Base-by-base conservation (phyloP, 1,284 basidiomycete species). In the Leccinum ponderosum region DNA sequence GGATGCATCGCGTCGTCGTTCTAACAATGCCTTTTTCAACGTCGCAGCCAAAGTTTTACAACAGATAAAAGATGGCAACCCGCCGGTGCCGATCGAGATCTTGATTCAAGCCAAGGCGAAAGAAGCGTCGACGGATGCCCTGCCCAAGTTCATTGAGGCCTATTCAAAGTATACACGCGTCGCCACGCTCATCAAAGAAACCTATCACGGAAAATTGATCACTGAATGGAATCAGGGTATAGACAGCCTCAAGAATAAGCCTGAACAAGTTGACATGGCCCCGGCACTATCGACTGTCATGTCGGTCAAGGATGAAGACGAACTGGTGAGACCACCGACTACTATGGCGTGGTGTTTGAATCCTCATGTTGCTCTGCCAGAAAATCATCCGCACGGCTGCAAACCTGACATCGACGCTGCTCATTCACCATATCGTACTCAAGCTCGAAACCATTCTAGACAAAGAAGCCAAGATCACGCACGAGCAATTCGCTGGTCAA, bases 361-460 rank as follows among this genome's bases (percentile, higher is more conserved):
- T 55, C 52, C 67, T 61, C 35, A 68, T 62, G 37, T 56, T 63
- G 12, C 6, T 64, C 15, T n/a, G n/a, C n/a, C 69, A 96, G 94
- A 93, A 90, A 90, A 81, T 81, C n/a, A n/a, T n/a, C n/a, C 84
- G 89, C 64, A 87, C 79, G 1, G 93, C 95, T 11, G 85, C 92
- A 3, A 86, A 83, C 64, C 80, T 98, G 60, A 94, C 94, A 2
- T 94, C 93, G 7, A 95, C 94, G 0, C 81, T 97, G 20, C 86
- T 98, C 69, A 83, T 87, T 58, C 83, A 95, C 69, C 92, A 98
- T 75, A 90, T 97, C 60, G 91, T 93, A 50, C 82, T 89, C 47
- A 97, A 94, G 76, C 85, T 98, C 70, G 93, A 95, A 74, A 87
- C 87, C 4, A 94, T 97, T 70, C 83, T 98, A 47, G 97, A 99